Base-by-base conservation (phyloP, 345 rosid genomes). In the Eucalyptus pauciflora region DNA sequence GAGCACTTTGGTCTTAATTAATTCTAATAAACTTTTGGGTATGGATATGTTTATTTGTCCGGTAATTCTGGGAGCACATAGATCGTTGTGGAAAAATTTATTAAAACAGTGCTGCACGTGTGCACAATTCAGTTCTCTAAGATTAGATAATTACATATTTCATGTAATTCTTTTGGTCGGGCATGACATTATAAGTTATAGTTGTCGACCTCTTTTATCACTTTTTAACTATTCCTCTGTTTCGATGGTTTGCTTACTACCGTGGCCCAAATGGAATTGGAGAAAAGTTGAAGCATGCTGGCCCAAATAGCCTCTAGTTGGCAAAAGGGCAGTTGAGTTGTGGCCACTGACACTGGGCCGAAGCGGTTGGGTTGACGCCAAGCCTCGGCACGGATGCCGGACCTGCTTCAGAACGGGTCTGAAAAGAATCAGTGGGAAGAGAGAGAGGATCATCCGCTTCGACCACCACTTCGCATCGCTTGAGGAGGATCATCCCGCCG, bases 341-440 rank as follows among this genome's bases (percentile, higher is more conserved):
- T 64, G 41, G 76, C 22, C 37, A n/a, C 76, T 64, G 5, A n/a
- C 41, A n/a, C 8, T 64, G 76, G 76, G 69, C 37, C 37, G 41
- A n/a, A 64, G 76, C 41, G 10, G 76, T 64, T n/a, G 41, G 41
- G 76, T 0, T n/a, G 41, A 64, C 41, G 5, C 37, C 76, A 64
- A n/a, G 76, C 41, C 76, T 64, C 0, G 41, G 31, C 33, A 15
- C 37, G 37, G 76, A 22, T 60, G 67, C 67, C 67, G 15, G 0
- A 0, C 67, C 67, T 60, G 67, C 13, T 0, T 27, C 67, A 60
- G 0, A 27, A 60, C 67, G 0, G 0, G 62, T 56, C 62, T 18
- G 62, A 60, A 60, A 3, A 60, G 0, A 25, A 0, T 60, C 31
- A 12, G 67, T 60, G 0, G 67, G 15, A 16, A 12, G 31, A 12